Evolutionary conservation across 2,329 filamentous ascomycete genomes (phyloP).

Genomic region (Phialemonium atrogriseum): DNA sequence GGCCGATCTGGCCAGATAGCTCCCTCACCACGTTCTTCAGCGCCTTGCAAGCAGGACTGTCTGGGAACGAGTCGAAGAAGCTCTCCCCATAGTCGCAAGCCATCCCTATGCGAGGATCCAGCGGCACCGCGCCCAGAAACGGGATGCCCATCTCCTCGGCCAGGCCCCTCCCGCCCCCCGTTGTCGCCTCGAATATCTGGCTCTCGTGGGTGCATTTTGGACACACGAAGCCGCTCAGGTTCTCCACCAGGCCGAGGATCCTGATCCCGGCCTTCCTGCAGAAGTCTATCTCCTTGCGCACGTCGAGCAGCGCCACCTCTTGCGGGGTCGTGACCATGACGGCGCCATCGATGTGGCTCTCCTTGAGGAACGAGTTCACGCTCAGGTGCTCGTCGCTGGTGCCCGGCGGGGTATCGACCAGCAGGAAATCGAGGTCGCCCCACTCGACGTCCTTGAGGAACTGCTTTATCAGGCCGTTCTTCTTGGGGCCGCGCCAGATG

Average conservation of each 20-base stretch:
- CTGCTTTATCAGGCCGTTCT: conserved; percentile 96
- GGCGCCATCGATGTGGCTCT: conserved; percentile 87
- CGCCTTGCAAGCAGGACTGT: conserved; percentile 81
- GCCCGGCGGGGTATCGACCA: conserved; percentile 92
- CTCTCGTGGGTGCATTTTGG: conserved; percentile 76
- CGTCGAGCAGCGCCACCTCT: conserved; percentile 85
- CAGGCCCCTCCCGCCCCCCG: conserved; percentile 72
- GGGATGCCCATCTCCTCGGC: conserved; percentile 82
- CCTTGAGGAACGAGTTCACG: conserved; percentile 85
- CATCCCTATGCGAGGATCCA: conserved; percentile 93
- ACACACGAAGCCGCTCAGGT: conserved; percentile 97
- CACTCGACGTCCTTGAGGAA: conserved; percentile 97
- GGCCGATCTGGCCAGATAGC: conserved; percentile 57
- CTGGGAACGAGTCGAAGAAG: conserved; percentile 88
- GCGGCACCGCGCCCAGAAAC: conserved; percentile 80
- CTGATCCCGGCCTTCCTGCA: conserved; percentile 88
- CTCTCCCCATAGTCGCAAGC: conserved; percentile 96
- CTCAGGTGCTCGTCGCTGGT: conserved; percentile 93
- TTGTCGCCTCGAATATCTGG: conserved; percentile 86
- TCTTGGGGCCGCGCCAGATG: conserved; percentile 97
- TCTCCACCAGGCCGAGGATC: conserved; percentile 86
- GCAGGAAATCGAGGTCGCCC: conserved; percentile 86
- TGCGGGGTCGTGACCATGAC: conserved; percentile 92
- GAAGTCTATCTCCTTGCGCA: conserved; percentile 96
- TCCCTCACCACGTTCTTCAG: conserved; percentile 72